Conservation (phyloP, 2,329 filamentous ascomycete species). For the Ceratocystis eucalypticola region DNA sequence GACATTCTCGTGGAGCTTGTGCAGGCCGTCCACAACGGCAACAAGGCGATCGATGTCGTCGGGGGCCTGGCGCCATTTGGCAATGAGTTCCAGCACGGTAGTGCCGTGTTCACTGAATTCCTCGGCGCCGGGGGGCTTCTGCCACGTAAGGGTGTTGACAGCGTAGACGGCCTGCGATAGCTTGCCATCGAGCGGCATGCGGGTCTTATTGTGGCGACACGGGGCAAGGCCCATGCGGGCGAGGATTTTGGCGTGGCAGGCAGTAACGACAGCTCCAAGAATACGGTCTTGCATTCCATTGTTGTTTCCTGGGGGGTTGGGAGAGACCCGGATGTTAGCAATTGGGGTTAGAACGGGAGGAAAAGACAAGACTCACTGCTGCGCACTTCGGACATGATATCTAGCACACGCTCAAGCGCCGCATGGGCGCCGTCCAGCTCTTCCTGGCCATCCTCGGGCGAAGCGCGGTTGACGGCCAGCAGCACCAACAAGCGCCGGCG, state of each 20-base stretch:
- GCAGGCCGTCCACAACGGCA: constrained; percentile 11
- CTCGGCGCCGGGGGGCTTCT: constrained; percentile 9
- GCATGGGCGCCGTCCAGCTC: constrained; percentile 10
- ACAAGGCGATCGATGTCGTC: constrained; percentile 10
- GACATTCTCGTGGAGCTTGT: constrained; percentile 1
- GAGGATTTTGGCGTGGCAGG: constrained; percentile 18
- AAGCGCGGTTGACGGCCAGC: constrained; percentile 16
- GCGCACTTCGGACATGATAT: constrained; percentile 15
- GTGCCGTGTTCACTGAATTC: constrained; percentile 12
- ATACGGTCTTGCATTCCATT: constrained; percentile 17
- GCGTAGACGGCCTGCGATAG: constrained; percentile 16
- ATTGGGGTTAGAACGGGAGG: not conserved
- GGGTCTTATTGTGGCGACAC: constrained; percentile 18
- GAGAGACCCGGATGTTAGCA: not conserved
- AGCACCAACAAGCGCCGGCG: constrained; percentile 11
- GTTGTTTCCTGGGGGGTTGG: constrained; percentile 5
- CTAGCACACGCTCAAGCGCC: constrained; percentile 14
- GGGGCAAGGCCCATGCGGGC: constrained; percentile 18
- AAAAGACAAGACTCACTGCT: constrained; percentile 14
- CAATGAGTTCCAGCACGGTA: constrained; percentile 12
- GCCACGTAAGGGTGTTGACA: constrained; percentile 14
- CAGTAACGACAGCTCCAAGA: constrained; percentile 12
- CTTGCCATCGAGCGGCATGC: constrained; percentile 17
- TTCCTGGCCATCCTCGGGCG: constrained; percentile 14
- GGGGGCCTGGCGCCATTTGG: constrained; percentile 11